Base-by-base conservation (phyloP, 495 filamentous ascomycete species). In the Penicillium salamii region DNA sequence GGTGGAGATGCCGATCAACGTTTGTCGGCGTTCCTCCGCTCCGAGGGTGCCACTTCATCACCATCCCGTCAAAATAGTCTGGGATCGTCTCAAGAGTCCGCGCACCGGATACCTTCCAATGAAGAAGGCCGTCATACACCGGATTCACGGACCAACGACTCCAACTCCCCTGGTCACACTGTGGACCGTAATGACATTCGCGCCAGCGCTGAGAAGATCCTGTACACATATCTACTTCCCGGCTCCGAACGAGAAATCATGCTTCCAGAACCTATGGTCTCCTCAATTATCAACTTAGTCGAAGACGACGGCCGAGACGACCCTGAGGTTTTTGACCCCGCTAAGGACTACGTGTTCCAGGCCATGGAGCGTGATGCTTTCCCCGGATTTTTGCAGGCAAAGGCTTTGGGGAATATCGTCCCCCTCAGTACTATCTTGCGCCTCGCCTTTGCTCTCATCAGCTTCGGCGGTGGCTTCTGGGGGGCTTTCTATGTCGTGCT, bases 291-390 rank as follows among this genome's bases (percentile, higher is more conserved):
- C 31, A 77, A 82, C 35, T 77, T 86, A 13, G 90, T 99, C 46
- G 93, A 99, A 65, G 85, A 92, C 46, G 82, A 87, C 46, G 87
- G 87, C 35, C 83, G 93, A 59, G 95, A 97, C 55, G 93, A 99
- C 62, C 93, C 93, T 1, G 93, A 97, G 63, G 84, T 99, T 9
- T 99, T 99, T 54, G 92, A 97, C 63, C 84, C 87, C 2, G 93
- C 93, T 20, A 97, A 97, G 69, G 95, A 99, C 71, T 99, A 97
- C 64, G 92, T 96, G 38, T 99, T 97, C 69, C 95, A 97, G 63
- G 93, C 93, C 3, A 99, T 99, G 95, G 93, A 99, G 69, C 84
- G 95, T 34, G 93, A 97, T 70, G 93, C 93, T 12, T 98, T 96
- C 69, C 93, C 93, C 3, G 91, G 91, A 18, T 98, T 98, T 76